These are phyloP conservation scores for Quercus tomentella DNA, from an alignment of 331 rosid species.

Conservation along the genomic window DNA sequence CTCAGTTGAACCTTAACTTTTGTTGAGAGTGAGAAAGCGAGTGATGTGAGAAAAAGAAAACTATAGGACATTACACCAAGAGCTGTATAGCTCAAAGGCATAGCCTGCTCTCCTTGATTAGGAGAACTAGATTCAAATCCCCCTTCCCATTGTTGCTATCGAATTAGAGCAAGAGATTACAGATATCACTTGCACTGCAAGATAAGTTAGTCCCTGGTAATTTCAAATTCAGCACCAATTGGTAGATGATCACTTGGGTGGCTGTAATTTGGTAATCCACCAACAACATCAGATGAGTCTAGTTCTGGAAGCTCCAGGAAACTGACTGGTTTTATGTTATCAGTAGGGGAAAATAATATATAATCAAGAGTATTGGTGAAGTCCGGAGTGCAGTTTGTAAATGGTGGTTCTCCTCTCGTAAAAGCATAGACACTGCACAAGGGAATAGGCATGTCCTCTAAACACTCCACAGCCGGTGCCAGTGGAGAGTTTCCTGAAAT, in stretches of 20 bases:
- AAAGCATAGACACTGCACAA: conserved; percentile 61
- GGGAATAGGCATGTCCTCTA: conserved; percentile 61
- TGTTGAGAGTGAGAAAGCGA: background rate
- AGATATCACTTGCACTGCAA: conserved; percentile 16
- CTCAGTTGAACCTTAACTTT: background rate
- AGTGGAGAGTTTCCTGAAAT: conserved; percentile 53
- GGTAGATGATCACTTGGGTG: conserved; percentile 93
- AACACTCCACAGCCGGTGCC: conserved; percentile 18
- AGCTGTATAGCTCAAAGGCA: too few species aligned
- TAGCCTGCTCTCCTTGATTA: too few species aligned
- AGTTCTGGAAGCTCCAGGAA: conserved; percentile 78
- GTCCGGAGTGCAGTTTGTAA: conserved; percentile 85
- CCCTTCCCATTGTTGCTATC: too few species aligned
- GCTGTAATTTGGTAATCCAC: conserved; percentile 72
- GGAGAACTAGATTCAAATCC: too few species aligned
- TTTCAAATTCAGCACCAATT: conserved; percentile 69
- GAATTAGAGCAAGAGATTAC: background rate
- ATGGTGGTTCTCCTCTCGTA: conserved; percentile 77
- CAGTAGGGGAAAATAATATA: conserved; percentile 60
- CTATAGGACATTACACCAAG: background rate
- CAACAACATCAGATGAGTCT: conserved; percentile 54
- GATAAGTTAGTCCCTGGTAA: conserved; percentile 29
- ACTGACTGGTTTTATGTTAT: conserved; percentile 60
- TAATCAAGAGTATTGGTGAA: conserved; percentile 87
- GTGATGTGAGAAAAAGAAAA: too few species aligned